A percentile compares a stretch with the other conserved stretches of the same genome.
Evolutionary conservation across 2,329 filamentous ascomycete genomes (phyloP).

Genomic region (Myotisia sp.): DNA sequence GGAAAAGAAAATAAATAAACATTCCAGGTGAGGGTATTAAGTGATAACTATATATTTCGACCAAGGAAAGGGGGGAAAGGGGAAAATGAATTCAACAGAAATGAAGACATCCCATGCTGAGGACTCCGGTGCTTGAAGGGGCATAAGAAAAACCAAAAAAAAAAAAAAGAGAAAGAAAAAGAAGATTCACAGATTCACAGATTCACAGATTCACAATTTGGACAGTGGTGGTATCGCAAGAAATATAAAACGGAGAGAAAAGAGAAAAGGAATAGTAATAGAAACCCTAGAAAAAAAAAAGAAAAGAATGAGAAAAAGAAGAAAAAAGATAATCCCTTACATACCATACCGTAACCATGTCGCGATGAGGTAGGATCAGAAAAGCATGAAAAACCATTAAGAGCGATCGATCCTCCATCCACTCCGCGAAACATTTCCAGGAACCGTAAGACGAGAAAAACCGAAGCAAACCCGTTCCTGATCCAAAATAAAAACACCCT

Average conservation of each 20-base stretch:
- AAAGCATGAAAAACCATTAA: too few species aligned
- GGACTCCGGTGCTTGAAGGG: too few species aligned
- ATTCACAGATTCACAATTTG: not conserved
- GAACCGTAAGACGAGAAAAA: not conserved
- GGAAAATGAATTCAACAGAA: conserved; percentile 17
- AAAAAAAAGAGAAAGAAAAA: not conserved
- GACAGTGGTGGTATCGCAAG: not conserved
- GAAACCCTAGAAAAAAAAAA: too few species aligned
- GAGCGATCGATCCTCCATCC: too few species aligned
- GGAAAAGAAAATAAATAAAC: conserved; percentile 10
- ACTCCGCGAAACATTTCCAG: too few species aligned
- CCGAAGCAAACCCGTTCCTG: not conserved
- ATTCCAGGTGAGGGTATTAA: conserved; percentile 13
- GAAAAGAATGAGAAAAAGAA: too few species aligned
- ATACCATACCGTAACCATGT: too few species aligned
- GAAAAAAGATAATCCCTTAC: too few species aligned
- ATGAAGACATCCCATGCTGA: too few species aligned
- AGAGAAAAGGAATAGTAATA: not conserved
- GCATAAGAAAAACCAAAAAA: conserved; percentile 7
- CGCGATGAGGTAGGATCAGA: too few species aligned
- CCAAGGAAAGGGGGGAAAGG: conserved; percentile 15
- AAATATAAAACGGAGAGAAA: not conserved
- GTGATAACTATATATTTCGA: too few species aligned
- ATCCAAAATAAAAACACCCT: conserved; percentile 1
- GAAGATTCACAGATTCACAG: not conserved